Base-by-base conservation (phyloP, 345 rosid genomes). In the Luvunga scandens region DNA sequence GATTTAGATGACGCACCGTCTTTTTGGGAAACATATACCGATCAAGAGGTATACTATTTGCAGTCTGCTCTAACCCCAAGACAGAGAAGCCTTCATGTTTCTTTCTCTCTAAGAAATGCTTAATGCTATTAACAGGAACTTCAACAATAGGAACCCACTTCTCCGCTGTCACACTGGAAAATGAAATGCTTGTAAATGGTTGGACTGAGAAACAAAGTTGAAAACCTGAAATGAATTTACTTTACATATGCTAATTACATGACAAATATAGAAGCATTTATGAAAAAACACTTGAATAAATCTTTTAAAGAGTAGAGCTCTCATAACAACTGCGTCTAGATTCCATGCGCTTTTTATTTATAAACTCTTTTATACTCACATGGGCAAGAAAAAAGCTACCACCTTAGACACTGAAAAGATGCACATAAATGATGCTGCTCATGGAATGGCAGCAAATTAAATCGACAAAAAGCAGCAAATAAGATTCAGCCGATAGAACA, bases 11-110 rank as follows among this genome's bases (percentile, higher is more conserved):
- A 84, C 89, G 88, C 87, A 92, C 98, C 10, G 93, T 90, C 86
- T 87, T 91, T 80, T 90, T 81, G 14, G 98, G 99, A 79, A 88
- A 95, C 67, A 53, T 78, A 71, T 82, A 91, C 78, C 81, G 86
- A 82, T 95, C 96, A 25, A 95, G 96, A 28, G 93, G 89, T 55
- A 91, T 59, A 66, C 99, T 92, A 67, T 93, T 95, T 34, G 98
- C 94, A 39, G 99, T 95, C 87, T 93, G 98, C 84, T 95, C 99
- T 84, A 93, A 84, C 78, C 99, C 98, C 88, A 93, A 78, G 76
- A 93, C 87, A 55, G 98, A 91, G 89, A 84, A 95, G 74, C 98
- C 97, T 88, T 95, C 91, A 66, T 86, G 84, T 84, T 91, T 95
- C 89, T 93, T 93, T 80, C 89, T 88, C 83, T 95, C 95, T 76